These are phyloP conservation scores for Striga hermonthica DNA, from an alignment of 305 asterid species.

Conservation along the genomic window DNA sequence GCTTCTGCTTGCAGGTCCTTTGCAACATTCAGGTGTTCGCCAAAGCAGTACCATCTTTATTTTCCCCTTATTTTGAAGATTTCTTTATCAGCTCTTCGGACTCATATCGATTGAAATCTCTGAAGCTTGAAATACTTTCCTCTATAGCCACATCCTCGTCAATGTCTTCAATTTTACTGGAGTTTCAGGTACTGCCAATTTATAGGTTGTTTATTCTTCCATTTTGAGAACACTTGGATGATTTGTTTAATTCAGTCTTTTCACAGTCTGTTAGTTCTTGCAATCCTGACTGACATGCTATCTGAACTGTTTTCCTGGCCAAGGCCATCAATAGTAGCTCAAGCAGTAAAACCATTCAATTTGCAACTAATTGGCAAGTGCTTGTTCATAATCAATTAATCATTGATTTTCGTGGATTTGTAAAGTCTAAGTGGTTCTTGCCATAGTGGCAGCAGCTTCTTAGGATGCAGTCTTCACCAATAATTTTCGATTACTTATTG, in stretches of 20 bases:
- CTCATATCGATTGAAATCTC: conserved; percentile 69
- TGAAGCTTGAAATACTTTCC: conserved; percentile 94
- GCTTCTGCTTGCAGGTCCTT: conserved; percentile 62
- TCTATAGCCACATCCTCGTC: conserved; percentile 72
- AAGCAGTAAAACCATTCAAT: conserved; percentile 7
- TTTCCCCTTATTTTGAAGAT: conserved; percentile 80
- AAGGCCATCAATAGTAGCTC: neutral
- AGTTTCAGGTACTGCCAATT: conserved; percentile 73
- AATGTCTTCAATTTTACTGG: conserved; percentile 68
- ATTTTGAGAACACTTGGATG: conserved; percentile 5
- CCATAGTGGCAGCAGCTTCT: conserved; percentile 10
- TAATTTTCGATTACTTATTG: too few species aligned
- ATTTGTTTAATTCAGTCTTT: conserved; percentile 13
- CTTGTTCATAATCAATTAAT: neutral
- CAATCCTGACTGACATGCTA: conserved; percentile 22
- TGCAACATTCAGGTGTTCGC: conserved; percentile 93
- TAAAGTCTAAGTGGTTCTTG: neutral
- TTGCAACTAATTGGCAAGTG: neutral
- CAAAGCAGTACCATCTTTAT: conserved; percentile 80
- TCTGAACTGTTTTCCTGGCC: conserved; percentile 23
- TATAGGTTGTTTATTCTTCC: conserved; percentile 19
- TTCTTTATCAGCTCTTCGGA: conserved; percentile 75
- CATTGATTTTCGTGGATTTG: neutral
- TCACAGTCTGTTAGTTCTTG: conserved; percentile 7
- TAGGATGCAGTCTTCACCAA: conserved; percentile 21